Base-by-base conservation (phyloP, 1,139 yeast species). In the Protomyces inouyei region DNA sequence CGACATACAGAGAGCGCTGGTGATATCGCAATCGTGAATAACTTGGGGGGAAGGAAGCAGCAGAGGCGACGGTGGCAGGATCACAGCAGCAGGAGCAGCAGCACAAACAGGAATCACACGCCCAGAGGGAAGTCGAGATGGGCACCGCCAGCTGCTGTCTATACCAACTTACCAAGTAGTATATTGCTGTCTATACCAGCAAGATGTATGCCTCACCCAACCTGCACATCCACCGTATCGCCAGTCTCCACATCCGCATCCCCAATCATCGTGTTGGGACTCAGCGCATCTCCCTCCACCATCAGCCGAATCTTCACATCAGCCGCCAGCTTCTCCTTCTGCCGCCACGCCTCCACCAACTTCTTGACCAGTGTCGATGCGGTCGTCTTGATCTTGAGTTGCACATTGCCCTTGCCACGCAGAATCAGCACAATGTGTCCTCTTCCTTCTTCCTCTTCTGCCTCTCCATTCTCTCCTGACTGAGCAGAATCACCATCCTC, bases 211-310 rank as follows among this genome's bases (percentile, higher is more conserved):
- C 23, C 23, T 18, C 10, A 43, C 12, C 25, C 48, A 10, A 43
- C 48, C 21, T 43, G 55, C 25, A 59, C 63, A 43, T 59, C 63
- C 16, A 59, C 23, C 2, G 52, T 43, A 40, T 59, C 57, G 9
- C 54, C 56, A 59, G 45, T 23, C 28, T 59, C 63, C n/a, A 59
- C 46, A 21, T 59, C 63, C 3, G 55, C 43, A 23, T 35, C 43
- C 40, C 56, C 63, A 28, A 59, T 28, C 12, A 43, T 16, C 36
- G 57, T 55, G 4, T 45, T 52, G n/a, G 48, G 48, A 8, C 18
- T 12, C 21, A 59, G 57, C 14, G 45, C 43, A 8, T 59, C 63
- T 4, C 63, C 63, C 12, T 59, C 63, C 16, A 59, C 32, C 23
- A 40, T 21, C 36, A 59, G 45, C 28, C 43, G 57, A 8, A 59